phyloP scores from a whole-genome alignment of 2,329 filamentous ascomycete species.

The Alternaria consortialis region DNA sequence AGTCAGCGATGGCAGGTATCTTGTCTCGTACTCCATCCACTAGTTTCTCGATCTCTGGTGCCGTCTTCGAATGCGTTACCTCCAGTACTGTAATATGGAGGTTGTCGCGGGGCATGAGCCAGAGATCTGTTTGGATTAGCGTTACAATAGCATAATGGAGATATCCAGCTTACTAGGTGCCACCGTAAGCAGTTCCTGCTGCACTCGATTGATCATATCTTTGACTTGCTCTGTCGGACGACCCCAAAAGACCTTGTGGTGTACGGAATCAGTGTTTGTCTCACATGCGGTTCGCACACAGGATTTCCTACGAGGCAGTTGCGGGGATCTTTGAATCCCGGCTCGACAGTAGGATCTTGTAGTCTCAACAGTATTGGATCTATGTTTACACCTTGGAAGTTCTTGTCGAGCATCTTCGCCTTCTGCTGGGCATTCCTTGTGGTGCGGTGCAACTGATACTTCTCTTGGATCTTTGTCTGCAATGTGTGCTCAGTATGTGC shows the following conservation, averaged over 20 bases:
- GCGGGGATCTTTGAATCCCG: slow-evolving; percentile 76
- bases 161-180: slow-evolving; percentile 70
- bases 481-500: not conserved
- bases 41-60: slow-evolving; percentile 71
- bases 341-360: slow-evolving; percentile 69
- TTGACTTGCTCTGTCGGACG: slow-evolving; percentile 78
- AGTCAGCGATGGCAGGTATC: slow-evolving; percentile 69
- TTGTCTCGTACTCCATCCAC: slow-evolving; percentile 65
- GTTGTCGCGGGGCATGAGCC: slow-evolving; percentile 81
- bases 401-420: slow-evolving; percentile 72
- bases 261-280: not conserved
- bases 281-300: not conserved
- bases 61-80: slow-evolving; percentile 79
- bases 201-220: slow-evolving; percentile 72
- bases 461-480: slow-evolving; percentile 72
- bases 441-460: slow-evolving; percentile 77
- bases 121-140: slow-evolving; percentile 66
- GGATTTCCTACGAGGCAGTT: slow-evolving; percentile 70
- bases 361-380: slow-evolving; percentile 80
- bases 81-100: slow-evolving; percentile 90
- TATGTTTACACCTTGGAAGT: slow-evolving; percentile 75
- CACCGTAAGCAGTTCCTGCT: slow-evolving; percentile 69
- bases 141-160: not conserved
- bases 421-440: slow-evolving; percentile 80
- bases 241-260: slow-evolving; percentile 73